These are phyloP conservation scores for Lactifluus hygrophoroides DNA, from an alignment of 768 basidiomycete genomes.

Conservation along the genomic window DNA sequence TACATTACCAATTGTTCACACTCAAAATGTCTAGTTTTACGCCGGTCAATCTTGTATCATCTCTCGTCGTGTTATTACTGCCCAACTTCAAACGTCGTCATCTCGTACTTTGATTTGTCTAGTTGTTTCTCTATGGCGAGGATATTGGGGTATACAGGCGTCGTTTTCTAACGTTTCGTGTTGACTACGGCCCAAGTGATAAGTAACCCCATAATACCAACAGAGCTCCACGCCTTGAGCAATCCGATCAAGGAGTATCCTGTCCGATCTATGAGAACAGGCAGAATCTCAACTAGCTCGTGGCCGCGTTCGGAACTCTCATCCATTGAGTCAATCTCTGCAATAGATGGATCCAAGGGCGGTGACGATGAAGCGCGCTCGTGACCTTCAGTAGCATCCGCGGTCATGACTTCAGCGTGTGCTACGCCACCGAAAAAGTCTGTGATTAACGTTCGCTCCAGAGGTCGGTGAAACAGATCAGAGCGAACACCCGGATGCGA, in stretches of 20 bases:
- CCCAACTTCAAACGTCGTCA: background rate
- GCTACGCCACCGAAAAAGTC: conserved; percentile 76
- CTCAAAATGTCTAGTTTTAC: conserved; percentile 5
- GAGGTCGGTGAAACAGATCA: conserved; percentile 63
- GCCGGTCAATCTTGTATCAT: conserved; percentile 12
- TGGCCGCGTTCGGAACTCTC: background rate
- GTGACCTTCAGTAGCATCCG: background rate
- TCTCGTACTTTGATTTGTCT: conserved; percentile 5
- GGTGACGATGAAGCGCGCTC: background rate
- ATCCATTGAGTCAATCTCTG: background rate
- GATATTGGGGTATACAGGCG: background rate
- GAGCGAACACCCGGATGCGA: conserved; percentile 88
- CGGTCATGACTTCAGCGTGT: conserved; percentile 55
- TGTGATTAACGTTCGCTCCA: conserved; percentile 52
- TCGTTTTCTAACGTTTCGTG: background rate
- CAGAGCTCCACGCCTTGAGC: conserved; percentile 17
- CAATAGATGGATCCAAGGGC: background rate
- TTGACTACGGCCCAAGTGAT: conserved; percentile 3
- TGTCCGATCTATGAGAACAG: background rate
- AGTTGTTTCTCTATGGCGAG: background rate
- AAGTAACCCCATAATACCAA: conserved; percentile 12
- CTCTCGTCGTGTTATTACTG: background rate
- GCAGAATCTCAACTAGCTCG: background rate
- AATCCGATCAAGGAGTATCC: background rate
- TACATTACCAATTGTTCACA: conserved; percentile 1